Conservation (phyloP, 768 basidiomycete species). For the Pulveroboletus frians region DNA sequence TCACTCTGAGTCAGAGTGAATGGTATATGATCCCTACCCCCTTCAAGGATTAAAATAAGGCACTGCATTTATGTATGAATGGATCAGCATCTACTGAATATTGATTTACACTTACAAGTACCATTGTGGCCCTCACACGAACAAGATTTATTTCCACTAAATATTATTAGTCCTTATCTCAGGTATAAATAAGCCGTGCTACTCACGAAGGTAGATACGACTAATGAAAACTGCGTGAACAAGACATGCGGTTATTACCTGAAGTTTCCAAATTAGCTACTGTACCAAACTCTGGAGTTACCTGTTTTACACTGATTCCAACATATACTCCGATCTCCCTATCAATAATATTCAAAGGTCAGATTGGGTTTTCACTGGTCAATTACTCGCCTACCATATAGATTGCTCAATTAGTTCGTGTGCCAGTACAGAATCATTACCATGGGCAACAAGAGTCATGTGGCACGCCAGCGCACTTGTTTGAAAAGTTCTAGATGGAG, state of each 20-base stretch:
- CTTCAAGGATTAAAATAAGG: conserved; percentile 17
- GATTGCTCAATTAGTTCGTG: neutral
- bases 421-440: neutral
- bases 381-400: conserved; percentile 6
- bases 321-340: conserved; percentile 12
- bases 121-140: neutral
- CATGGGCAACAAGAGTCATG: conserved; percentile 8
- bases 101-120: conserved; percentile 16
- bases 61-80: conserved; percentile 1
- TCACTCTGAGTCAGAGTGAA: neutral
- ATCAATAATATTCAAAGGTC: neutral
- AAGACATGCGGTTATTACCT: conserved; percentile 19
- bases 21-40: conserved; percentile 6
- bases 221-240: conserved; percentile 22
- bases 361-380: neutral
- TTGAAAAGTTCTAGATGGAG: neutral
- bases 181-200: neutral
- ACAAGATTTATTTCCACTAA: conserved; percentile 8
- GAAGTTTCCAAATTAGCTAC: conserved; percentile 2
- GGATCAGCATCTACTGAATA: neutral
- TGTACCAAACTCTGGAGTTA: neutral
- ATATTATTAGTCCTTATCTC: neutral
- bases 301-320: conserved; percentile 15
- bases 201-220: conserved; percentile 23
- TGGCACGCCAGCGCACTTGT: conserved; percentile 11